These are phyloP conservation scores for Gelatoporia subvermispora DNA, from an alignment of 768 basidiomycete species.

Conservation along the genomic window DNA sequence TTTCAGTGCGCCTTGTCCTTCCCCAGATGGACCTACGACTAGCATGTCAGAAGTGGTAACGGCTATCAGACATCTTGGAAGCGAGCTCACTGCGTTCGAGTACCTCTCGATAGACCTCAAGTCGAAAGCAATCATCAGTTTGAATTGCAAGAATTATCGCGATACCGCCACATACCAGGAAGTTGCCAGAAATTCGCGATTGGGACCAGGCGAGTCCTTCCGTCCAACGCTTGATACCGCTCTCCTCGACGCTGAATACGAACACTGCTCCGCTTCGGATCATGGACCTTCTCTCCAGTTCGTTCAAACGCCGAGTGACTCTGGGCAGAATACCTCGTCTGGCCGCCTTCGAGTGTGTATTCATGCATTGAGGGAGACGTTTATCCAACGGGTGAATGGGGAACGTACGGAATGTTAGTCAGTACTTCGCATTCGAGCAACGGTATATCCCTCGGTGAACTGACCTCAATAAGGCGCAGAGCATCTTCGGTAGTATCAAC, in stretches of 20 bases:
- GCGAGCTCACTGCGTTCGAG: conserved; percentile 48
- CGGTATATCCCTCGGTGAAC: background rate
- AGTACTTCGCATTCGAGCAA: background rate
- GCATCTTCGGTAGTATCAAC: conserved; percentile 81
- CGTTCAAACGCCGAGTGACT: conserved; percentile 80
- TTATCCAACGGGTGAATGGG: background rate
- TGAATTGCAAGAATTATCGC: background rate
- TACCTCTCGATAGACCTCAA: conserved; percentile 78
- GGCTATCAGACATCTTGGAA: background rate
- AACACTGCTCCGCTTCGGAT: conserved; percentile 66
- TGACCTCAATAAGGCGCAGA: conserved; percentile 57
- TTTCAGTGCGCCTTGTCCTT: conserved; percentile 22
- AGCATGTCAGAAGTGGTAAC: background rate
- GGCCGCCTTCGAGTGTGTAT: conserved; percentile 49
- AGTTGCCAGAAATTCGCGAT: conserved; percentile 80
- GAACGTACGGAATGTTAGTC: background rate
- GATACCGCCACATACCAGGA: conserved; percentile 49
- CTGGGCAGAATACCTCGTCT: conserved; percentile 74
- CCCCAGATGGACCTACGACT: conserved; percentile 3
- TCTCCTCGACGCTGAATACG: conserved; percentile 85
- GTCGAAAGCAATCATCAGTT: background rate
- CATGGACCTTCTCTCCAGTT: conserved; percentile 60
- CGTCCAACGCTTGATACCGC: conserved; percentile 86
- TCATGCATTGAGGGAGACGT: background rate
- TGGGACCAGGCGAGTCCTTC: conserved; percentile 78